Conservation (phyloP, 1,284 basidiomycete genomes). For the Cerrena zonata region DNA sequence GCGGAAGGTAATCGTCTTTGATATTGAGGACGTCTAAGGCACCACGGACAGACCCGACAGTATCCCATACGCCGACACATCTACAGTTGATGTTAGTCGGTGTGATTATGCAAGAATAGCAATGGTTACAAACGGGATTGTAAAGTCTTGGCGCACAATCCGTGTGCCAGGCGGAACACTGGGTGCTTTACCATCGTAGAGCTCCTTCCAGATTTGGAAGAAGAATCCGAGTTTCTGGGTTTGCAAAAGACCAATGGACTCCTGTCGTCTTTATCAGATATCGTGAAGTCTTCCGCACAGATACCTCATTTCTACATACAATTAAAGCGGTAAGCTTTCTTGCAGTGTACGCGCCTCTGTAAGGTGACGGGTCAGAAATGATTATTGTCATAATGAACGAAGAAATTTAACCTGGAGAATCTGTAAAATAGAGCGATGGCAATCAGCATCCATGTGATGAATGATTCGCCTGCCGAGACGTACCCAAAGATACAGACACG, state of each 20-base stretch:
- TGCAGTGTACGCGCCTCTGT: conserved; percentile 23
- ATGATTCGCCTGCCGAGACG: background rate
- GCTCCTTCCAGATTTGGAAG: conserved; percentile 17
- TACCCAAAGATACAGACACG: conserved; percentile 24
- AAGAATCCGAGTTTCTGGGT: conserved; percentile 14
- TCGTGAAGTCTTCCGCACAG: background rate
- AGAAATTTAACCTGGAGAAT: conserved; percentile 11
- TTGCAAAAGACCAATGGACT: conserved; percentile 16
- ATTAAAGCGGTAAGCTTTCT: conserved; percentile 21
- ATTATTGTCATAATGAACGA: background rate
- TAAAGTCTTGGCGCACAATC: conserved; percentile 1
- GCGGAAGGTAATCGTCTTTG: conserved; percentile 19
- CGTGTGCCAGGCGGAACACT: conserved; percentile 11
- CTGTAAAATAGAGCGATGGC: background rate
- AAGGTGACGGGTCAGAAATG: background rate
- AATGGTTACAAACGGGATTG: conserved; percentile 12
- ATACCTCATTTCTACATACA: conserved; percentile 8
- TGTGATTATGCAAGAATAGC: background rate
- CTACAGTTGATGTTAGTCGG: conserved; percentile 13
- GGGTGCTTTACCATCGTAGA: conserved; percentile 11
- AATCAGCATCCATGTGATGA: background rate
- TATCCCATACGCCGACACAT: conserved; percentile 28
- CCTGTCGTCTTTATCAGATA: conserved; percentile 7
- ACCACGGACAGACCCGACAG: conserved; percentile 21
- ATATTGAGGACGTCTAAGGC: conserved; percentile 20